These are phyloP conservation scores for Biscogniauxia sp. DNA, from an alignment of 2,329 filamentous ascomycete species.

Conservation along the genomic window DNA sequence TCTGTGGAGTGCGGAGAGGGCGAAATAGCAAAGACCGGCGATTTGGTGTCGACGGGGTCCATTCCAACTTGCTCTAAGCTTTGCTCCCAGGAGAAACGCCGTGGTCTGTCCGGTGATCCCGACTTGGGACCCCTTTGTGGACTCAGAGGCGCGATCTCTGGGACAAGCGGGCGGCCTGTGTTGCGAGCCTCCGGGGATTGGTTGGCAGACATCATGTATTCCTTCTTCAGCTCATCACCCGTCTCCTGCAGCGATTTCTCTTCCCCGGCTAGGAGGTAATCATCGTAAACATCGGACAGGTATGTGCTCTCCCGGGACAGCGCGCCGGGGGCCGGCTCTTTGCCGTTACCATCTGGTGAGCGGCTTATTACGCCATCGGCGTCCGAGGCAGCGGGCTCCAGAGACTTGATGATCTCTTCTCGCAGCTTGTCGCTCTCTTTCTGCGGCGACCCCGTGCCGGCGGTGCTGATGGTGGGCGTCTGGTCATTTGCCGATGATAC, in stretches of 20 bases:
- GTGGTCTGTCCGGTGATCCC: slow-evolving; percentile 8
- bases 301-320: slow-evolving; percentile 57
- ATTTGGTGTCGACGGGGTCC: slow-evolving; percentile 14
- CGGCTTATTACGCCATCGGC: slow-evolving; percentile 12
- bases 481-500: slow-evolving; percentile 38
- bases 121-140: slow-evolving; percentile 14
- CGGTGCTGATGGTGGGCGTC: slow-evolving; percentile 46
- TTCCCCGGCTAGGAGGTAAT: slow-evolving; percentile 58
- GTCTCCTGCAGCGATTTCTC: slow-evolving; percentile 37
- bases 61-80: slow-evolving; percentile 23
- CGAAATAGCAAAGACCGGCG: slow-evolving; percentile 5
- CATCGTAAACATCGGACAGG: slow-evolving; percentile 64
- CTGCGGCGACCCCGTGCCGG: slow-evolving; percentile 50
- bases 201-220: slow-evolving; percentile 6
- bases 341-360: slow-evolving; percentile 4
- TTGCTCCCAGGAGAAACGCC: slow-evolving; percentile 45
- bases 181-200: background rate
- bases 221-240: slow-evolving; percentile 26
- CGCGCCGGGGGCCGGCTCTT: slow-evolving; percentile 15
- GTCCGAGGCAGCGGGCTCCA: slow-evolving; percentile 42
- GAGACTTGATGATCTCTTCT: slow-evolving; percentile 71
- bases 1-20: slow-evolving; percentile 2
- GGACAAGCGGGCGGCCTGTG: slow-evolving; percentile 8
- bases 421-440: slow-evolving; percentile 70
- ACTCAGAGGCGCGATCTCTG: slow-evolving; percentile 23